Percentiles rank a stretch among this genome's conserved stretches.
These are phyloP conservation scores for Cytospora piceicola DNA, from an alignment of 2,329 filamentous ascomycete species.

Conservation along the genomic window DNA sequence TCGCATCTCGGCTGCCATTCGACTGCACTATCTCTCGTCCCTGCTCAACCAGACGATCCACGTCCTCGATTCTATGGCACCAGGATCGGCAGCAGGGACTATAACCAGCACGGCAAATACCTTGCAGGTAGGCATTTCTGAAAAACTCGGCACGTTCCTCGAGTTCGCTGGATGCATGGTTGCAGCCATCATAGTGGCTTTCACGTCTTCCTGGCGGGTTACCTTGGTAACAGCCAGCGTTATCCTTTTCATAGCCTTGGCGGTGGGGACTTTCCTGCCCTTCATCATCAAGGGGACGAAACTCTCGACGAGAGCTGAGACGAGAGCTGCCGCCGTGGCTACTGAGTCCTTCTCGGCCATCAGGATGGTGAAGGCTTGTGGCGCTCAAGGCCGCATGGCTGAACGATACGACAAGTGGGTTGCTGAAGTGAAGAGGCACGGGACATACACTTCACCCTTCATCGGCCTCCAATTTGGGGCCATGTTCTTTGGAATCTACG, in stretches of 20 bases:
- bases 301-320: slow-evolving; percentile 54
- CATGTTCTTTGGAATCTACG: slow-evolving; percentile 58
- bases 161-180: slow-evolving; percentile 59
- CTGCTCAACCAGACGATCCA: slow-evolving; percentile 69
- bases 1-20: slow-evolving; percentile 62
- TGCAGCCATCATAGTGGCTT: slow-evolving; percentile 58
- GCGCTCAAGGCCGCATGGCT: slow-evolving; percentile 59
- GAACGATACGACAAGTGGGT: slow-evolving; percentile 59
- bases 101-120: slow-evolving; percentile 68
- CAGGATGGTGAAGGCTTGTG: slow-evolving; percentile 65
- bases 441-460: slow-evolving; percentile 54
- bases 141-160: slow-evolving; percentile 63
- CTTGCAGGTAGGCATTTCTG: slow-evolving; percentile 67
- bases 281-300: slow-evolving; percentile 58
- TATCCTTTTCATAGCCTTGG: slow-evolving; percentile 58
- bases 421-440: slow-evolving; percentile 55
- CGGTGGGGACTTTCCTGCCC: slow-evolving; percentile 54
- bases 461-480: slow-evolving; percentile 57
- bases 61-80: slow-evolving; percentile 67
- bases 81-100: slow-evolving; percentile 63
- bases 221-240: slow-evolving; percentile 62
- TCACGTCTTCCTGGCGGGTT: slow-evolving; percentile 61
- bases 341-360: slow-evolving; percentile 64
- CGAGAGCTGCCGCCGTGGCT: slow-evolving; percentile 61
- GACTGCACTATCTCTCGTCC: slow-evolving; percentile 66